Evolutionary conservation across 257 asterid genomes (phyloP), one percentile per base, ranked within the genome.

Genomic region (Solanum paucissectum): DNA sequence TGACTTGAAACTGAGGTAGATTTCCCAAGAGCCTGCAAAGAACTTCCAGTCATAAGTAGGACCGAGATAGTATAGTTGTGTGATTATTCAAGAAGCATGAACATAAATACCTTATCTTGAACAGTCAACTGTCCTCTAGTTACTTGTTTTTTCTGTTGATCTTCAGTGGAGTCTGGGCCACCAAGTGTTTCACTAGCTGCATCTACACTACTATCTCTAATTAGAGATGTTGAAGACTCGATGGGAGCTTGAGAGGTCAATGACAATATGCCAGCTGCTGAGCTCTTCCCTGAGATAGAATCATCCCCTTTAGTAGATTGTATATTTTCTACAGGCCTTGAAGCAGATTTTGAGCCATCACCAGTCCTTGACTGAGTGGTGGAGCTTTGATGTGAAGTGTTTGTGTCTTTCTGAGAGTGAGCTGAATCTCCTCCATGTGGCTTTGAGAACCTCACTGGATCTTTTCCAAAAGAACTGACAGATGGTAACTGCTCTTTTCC

Each of bases 51-150:
- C 66, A 73, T 76, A 52, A 86, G 66, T 87, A 84, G 73, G 88
- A 86, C 38, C 40, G 42, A 75, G 72, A 32, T 32, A 87, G 20
- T 12, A 87, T 5, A 36, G 77, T 16, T 84, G 46, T 83, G 74
- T 79, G 77, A 37, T 71, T n/a, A 86, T 73, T 79, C 33, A 85
- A 87, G 58, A 90, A 77, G 87, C 75, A 89, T 86, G 74, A 40
- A 68, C 21, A 83, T 32, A 89, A 73, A 81, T 93, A 95, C 98
- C 97, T 91, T 92, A 86, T 93, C 93, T 87, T 86, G 90, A 84
- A 62, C 32, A 40, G 79, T 25, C 21, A 38, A 40, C 36, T 71
- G 89, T 86, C 55, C 90, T 46, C 29, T 74, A 71, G 33, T 84
- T 88, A 74, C 90, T 52, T 77, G 90, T 87, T 83, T 87, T n/a